A percentile compares a stretch with the other conserved stretches of the same genome.
Conservation (phyloP, 2,329 filamentous ascomycete genomes). For the Myriangium duriaei region DNA sequence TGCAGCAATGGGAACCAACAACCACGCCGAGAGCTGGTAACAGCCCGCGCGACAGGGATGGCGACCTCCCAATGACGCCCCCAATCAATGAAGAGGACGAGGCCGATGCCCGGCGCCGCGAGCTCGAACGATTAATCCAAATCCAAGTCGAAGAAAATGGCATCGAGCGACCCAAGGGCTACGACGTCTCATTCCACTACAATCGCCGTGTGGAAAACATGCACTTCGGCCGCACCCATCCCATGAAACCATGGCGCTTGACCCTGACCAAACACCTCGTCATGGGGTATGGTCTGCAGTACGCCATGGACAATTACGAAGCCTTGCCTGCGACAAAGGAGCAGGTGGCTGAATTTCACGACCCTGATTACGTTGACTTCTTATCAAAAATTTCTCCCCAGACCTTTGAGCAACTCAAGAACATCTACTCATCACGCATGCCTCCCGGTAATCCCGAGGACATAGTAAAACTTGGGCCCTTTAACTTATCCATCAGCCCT, state of each 20-base stretch:
- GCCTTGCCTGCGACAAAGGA: constrained; percentile 74
- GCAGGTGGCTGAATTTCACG: constrained; percentile 78
- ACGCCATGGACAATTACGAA: constrained; percentile 90
- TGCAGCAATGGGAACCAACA: constrained; percentile 13
- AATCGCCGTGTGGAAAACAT: constrained; percentile 92
- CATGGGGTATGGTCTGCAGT: constrained; percentile 87
- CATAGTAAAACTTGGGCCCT: constrained; percentile 41
- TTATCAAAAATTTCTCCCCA: constrained; percentile 36
- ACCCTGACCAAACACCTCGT: constrained; percentile 92
- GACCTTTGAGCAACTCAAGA: constrained; percentile 41
- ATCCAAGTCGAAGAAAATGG: constrained; percentile 46
- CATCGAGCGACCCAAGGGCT: constrained; percentile 69
- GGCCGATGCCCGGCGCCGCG: constrained; percentile 18
- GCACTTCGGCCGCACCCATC: constrained; percentile 92
- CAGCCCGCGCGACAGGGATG: constrained; percentile 10
- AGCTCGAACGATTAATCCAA: constrained; percentile 42
- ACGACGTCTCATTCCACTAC: constrained; percentile 89
- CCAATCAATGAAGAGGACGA: constrained; percentile 39
- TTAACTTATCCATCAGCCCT: constrained; percentile 50
- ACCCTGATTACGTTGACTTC: constrained; percentile 81
- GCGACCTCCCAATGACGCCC: constrained; percentile 18
- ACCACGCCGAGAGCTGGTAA: constrained; percentile 7
- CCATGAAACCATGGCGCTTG: constrained; percentile 97
- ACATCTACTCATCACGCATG: constrained; percentile 30
- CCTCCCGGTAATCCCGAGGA: constrained; percentile 33